These are phyloP conservation scores for Phytophthora brassicae DNA, from an alignment of 352 stramenopile genomes.

Conservation along the genomic window DNA sequence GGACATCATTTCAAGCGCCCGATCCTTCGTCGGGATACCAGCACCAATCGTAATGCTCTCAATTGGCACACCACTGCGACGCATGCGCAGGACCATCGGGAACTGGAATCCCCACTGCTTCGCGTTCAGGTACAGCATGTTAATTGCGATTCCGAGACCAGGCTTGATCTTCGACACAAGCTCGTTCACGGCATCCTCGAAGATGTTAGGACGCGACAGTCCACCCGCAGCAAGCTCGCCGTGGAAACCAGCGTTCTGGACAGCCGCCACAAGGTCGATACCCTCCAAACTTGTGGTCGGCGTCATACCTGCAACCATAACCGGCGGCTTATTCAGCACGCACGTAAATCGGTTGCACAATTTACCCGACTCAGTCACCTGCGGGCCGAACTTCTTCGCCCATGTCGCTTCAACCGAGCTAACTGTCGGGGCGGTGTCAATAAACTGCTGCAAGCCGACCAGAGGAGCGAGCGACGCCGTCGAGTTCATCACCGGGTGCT, in stretches of 20 bases:
- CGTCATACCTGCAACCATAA: slow-evolving; percentile 86
- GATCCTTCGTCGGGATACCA: slow-evolving; percentile 79
- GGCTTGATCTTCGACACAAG: slow-evolving; percentile 75
- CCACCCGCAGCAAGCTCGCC: slow-evolving; percentile 79
- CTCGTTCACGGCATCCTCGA: slow-evolving; percentile 63
- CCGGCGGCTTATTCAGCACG: slow-evolving; percentile 72
- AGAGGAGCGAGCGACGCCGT: slow-evolving; percentile 32
- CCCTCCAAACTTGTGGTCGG: slow-evolving; percentile 81
- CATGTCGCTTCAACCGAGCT: slow-evolving; percentile 35
- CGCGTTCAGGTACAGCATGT: slow-evolving; percentile 90
- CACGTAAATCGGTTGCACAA: slow-evolving; percentile 74
- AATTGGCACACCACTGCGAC: slow-evolving; percentile 76
- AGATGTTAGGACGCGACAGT: slow-evolving; percentile 68
- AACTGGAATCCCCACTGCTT: slow-evolving; percentile 92
- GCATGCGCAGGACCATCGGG: slow-evolving; percentile 83
- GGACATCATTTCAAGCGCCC: slow-evolving; percentile 76
- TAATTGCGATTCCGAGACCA: slow-evolving; percentile 76
- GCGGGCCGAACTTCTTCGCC: slow-evolving; percentile 52
- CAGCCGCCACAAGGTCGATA: slow-evolving; percentile 80
- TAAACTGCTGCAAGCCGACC: slow-evolving; percentile 46
- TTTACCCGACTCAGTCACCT: slow-evolving; percentile 47
- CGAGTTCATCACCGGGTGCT: slow-evolving; percentile 34
- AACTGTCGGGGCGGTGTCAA: slow-evolving; percentile 22
- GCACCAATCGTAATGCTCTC: slow-evolving; percentile 89
- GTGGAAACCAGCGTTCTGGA: slow-evolving; percentile 81